A percentile compares a stretch with the other conserved stretches of the same genome.
Evolutionary conservation across 2,329 filamentous ascomycete genomes (phyloP).

Genomic region (Tolypocladium tropicale): DNA sequence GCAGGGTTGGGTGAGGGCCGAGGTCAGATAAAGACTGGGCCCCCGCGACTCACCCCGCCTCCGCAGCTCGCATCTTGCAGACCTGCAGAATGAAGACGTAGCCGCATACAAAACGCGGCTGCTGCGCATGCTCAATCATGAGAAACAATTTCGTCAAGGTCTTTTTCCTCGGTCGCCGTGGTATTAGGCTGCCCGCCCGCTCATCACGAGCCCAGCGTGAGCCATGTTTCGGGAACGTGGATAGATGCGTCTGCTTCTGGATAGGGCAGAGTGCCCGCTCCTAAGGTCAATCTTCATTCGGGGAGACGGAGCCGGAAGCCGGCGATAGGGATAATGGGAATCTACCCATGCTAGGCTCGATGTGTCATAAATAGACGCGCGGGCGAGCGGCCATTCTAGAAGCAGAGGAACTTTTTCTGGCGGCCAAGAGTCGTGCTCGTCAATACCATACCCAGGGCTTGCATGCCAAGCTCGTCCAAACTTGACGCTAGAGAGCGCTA

Average conservation of each 20-base stretch:
- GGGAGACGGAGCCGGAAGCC: background rate
- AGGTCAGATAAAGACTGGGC: background rate
- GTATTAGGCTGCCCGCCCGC: background rate
- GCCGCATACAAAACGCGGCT: background rate
- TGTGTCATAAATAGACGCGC: background rate
- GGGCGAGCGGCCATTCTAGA: background rate
- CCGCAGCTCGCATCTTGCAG: background rate
- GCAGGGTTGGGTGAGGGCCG: background rate
- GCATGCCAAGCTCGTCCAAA: background rate
- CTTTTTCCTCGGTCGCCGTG: background rate
- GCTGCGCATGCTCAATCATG: background rate
- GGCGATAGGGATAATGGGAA: background rate
- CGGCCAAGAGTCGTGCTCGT: background rate
- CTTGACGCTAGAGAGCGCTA: background rate
- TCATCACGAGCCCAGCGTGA: background rate
- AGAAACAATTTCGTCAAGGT: too few relatives aligned
- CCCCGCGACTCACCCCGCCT: background rate
- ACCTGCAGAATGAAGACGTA: background rate
- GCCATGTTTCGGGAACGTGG: background rate
- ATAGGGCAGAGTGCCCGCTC: background rate
- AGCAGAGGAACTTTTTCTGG: background rate
- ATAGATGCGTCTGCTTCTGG: background rate
- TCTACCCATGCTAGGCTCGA: background rate
- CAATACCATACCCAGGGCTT: too few relatives aligned
- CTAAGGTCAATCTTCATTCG: background rate